These are phyloP conservation scores for Pseudogymnoascus sp. DNA, from an alignment of 2,329 filamentous ascomycete genomes.

Conservation along the genomic window DNA sequence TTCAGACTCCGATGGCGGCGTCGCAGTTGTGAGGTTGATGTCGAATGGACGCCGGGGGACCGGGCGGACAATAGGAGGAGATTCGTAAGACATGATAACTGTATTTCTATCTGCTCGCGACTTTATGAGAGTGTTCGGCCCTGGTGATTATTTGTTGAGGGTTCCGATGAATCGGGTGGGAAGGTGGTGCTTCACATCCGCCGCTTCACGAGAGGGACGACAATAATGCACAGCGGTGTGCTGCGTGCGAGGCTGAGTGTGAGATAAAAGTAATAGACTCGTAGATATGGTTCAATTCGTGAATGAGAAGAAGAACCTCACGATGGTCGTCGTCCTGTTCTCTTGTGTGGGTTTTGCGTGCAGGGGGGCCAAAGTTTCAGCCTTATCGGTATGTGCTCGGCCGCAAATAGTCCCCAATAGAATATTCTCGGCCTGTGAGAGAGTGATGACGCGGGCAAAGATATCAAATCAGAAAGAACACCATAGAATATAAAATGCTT, in stretches of 20 bases:
- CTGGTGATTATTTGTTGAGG: neutral
- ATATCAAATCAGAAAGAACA: neutral
- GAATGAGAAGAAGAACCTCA: neutral
- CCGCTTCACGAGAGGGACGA: neutral
- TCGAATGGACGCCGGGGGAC: slow-evolving; percentile 67
- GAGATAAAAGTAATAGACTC: neutral
- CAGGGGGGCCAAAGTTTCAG: neutral
- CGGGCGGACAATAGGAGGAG: slow-evolving; percentile 57
- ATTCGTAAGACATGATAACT: slow-evolving; percentile 26
- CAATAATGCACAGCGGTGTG: neutral
- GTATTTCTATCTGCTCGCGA: neutral
- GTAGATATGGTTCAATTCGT: neutral
- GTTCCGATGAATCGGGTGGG: neutral
- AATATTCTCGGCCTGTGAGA: neutral
- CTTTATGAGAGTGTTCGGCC: neutral
- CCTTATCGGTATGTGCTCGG: neutral
- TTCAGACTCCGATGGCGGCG: slow-evolving; percentile 36
- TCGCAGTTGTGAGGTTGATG: slow-evolving; percentile 42
- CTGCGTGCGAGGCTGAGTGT: neutral
- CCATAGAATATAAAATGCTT: slow-evolving; percentile 1
- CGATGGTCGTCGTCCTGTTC: neutral
- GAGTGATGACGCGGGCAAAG: neutral
- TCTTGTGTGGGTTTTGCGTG: neutral
- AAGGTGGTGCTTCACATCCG: neutral
- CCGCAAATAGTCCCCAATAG: slow-evolving; percentile 5